Evolutionary conservation across 495 filamentous ascomycete genomes (phyloP).

Genomic region (Chaetomium cochliodes): DNA sequence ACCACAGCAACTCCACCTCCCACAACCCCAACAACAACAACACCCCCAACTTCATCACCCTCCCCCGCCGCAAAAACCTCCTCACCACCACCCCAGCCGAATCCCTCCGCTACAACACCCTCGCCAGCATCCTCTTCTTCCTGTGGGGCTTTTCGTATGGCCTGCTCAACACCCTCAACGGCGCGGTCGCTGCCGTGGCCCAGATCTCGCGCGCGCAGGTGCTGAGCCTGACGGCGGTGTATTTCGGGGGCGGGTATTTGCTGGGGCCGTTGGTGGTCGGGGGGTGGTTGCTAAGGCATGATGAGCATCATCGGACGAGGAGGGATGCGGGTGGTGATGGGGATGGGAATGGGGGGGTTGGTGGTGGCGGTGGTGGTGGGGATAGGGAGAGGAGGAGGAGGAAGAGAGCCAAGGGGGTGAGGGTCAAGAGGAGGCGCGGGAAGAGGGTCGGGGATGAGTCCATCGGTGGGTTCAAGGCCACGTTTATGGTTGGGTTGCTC

Average conservation of each 20-base stretch:
- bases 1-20: background rate
- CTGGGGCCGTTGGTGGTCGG: slow-evolving; percentile 65
- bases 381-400: background rate
- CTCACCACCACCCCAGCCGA: slow-evolving; percentile 52
- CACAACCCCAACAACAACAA: background rate
- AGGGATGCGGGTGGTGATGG: background rate
- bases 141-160: slow-evolving; percentile 84
- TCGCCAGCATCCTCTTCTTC: slow-evolving; percentile 78
- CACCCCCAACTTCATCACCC: slow-evolving; percentile 77
- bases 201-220: slow-evolving; percentile 37
- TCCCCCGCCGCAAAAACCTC: slow-evolving; percentile 76
- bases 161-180: slow-evolving; percentile 54
- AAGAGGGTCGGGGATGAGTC: slow-evolving; percentile 21
- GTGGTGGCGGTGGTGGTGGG: background rate
- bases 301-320: slow-evolving; percentile 43
- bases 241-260: slow-evolving; percentile 60
- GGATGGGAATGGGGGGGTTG: slow-evolving; percentile 14
- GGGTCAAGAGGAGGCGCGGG: background rate
- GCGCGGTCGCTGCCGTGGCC: slow-evolving; percentile 32
- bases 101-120: slow-evolving; percentile 50
- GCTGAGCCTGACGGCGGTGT: slow-evolving; percentile 30
- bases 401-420: background rate
- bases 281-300: slow-evolving; percentile 62
- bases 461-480: slow-evolving; percentile 55
- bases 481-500: slow-evolving; percentile 66